phyloP scores from a whole-genome alignment of 352 stramenopile genomes.

The Phytophthora pseudosyringae region DNA sequence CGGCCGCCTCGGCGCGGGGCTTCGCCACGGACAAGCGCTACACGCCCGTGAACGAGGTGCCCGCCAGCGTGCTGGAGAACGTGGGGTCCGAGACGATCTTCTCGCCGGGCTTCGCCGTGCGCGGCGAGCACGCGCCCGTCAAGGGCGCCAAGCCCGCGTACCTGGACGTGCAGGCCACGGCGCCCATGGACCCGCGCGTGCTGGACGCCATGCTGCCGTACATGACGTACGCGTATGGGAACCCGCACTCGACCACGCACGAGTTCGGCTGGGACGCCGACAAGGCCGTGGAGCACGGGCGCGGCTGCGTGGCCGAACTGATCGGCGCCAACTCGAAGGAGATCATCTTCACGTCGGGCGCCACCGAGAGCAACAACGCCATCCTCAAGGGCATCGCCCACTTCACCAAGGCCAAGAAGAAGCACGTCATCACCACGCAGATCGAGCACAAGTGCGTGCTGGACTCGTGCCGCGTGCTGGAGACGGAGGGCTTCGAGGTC shows the following conservation, averaged over 20 bases:
- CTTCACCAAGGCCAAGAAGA: slow-evolving; percentile 96
- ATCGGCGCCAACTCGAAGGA: slow-evolving; percentile 97
- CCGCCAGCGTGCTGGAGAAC: slow-evolving; percentile 88
- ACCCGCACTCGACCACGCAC: slow-evolving; percentile 99
- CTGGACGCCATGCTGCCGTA: slow-evolving; percentile 99
- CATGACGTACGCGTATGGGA: slow-evolving; percentile 97
- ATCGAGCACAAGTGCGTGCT: slow-evolving; percentile 98
- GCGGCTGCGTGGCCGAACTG: slow-evolving; percentile 90
- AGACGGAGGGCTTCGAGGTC: slow-evolving; percentile 98
- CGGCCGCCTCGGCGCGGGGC: slow-evolving; percentile 10
- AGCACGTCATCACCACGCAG: slow-evolving; percentile 99
- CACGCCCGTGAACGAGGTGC: slow-evolving; percentile 80
- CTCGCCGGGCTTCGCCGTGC: slow-evolving; percentile 83
- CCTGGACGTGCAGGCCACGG: slow-evolving; percentile 98
- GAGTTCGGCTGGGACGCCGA: slow-evolving; percentile 98
- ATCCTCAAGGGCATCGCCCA: slow-evolving; percentile 97
- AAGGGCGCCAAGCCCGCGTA: slow-evolving; percentile 90
- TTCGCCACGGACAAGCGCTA: slow-evolving; percentile 84
- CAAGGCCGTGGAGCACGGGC: slow-evolving; percentile 93
- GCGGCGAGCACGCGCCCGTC: slow-evolving; percentile 59
- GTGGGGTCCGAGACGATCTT: slow-evolving; percentile 80
- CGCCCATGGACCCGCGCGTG: slow-evolving; percentile 97
- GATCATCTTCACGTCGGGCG: slow-evolving; percentile 99
- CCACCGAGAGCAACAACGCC: slow-evolving; percentile 99
- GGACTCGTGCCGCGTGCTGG: slow-evolving; percentile 97